A percentile compares a stretch with the other conserved stretches of the same genome.
Evolutionary conservation across 768 basidiomycete species (phyloP).

Genomic region (Pulveroboletus ravenelii): DNA sequence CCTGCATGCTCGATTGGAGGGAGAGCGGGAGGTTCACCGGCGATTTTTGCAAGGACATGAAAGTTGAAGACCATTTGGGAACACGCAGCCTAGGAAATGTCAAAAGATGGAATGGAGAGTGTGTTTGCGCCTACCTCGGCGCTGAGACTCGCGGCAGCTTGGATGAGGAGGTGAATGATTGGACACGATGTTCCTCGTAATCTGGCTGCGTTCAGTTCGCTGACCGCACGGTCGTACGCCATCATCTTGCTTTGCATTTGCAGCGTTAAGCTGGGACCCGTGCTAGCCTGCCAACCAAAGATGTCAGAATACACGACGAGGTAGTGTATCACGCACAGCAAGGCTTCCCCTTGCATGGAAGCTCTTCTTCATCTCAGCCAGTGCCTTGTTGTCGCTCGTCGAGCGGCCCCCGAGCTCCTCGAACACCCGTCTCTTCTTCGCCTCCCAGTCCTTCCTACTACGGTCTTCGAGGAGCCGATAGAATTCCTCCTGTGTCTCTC

Average conservation of each 20-base stretch:
- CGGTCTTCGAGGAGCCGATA: slow-evolving; percentile 75
- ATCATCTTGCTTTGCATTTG: slow-evolving; percentile 96
- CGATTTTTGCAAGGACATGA: slow-evolving; percentile 72
- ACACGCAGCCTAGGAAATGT: slow-evolving; percentile 38
- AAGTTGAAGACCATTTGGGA: slow-evolving; percentile 67
- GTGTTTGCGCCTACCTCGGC: slow-evolving; percentile 41
- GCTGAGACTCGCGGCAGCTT: slow-evolving; percentile 58
- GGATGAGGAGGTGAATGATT: slow-evolving; percentile 64
- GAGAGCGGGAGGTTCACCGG: slow-evolving; percentile 66
- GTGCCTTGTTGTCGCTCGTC: slow-evolving; percentile 48
- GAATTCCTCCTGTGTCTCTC: slow-evolving; percentile 81
- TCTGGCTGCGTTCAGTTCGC: slow-evolving; percentile 71
- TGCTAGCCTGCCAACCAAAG: slow-evolving; percentile 31
- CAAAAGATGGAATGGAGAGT: background rate
- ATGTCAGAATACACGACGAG: slow-evolving; percentile 5
- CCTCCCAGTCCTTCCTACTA: slow-evolving; percentile 81
- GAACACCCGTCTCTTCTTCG: slow-evolving; percentile 82
- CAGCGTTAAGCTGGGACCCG: slow-evolving; percentile 54
- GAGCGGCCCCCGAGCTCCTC: slow-evolving; percentile 80
- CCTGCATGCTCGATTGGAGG: slow-evolving; percentile 75
- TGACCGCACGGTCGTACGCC: slow-evolving; percentile 83
- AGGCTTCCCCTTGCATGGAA: slow-evolving; percentile 53
- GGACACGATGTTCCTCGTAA: slow-evolving; percentile 71
- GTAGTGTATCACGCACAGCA: slow-evolving; percentile 37
- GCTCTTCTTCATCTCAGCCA: slow-evolving; percentile 59